Percentiles rank a stretch among this genome's conserved stretches.
Conservation (phyloP, 1,139 yeast species). For the Taphrina confusa region DNA sequence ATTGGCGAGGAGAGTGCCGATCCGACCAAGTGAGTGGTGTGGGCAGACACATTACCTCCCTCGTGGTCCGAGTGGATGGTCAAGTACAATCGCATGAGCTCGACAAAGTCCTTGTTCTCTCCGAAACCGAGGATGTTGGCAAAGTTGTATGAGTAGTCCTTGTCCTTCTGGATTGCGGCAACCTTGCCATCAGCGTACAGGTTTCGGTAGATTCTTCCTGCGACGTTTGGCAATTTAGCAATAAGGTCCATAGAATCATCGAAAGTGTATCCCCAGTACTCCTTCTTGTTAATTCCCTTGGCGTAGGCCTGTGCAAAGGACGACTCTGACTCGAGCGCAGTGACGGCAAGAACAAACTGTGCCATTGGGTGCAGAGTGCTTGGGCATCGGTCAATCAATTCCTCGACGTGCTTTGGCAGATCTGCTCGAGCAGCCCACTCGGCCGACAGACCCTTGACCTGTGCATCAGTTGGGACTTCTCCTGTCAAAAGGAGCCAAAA, state of each 20-base stretch:
- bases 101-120: slow-evolving; percentile 75
- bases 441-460: slow-evolving; percentile 56
- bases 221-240: slow-evolving; percentile 89
- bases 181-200: slow-evolving; percentile 80
- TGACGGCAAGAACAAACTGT: slow-evolving; percentile 65
- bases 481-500: slow-evolving; percentile 67
- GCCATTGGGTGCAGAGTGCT: slow-evolving; percentile 68
- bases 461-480: slow-evolving; percentile 60
- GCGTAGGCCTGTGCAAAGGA: slow-evolving; percentile 65
- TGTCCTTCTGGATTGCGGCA: slow-evolving; percentile 64
- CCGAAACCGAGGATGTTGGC: slow-evolving; percentile 83
- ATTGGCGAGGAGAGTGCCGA: slow-evolving; percentile 92
- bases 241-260: slow-evolving; percentile 87
- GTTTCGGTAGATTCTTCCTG: slow-evolving; percentile 92
- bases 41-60: slow-evolving; percentile 98
- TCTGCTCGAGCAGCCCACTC: slow-evolving; percentile 62
- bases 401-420: slow-evolving; percentile 58
- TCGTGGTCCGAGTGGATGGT: slow-evolving; percentile 97
- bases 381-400: slow-evolving; percentile 59
- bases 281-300: slow-evolving; percentile 62
- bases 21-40: slow-evolving; percentile 95
- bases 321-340: slow-evolving; percentile 65
- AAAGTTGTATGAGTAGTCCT: slow-evolving; percentile 91
- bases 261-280: slow-evolving; percentile 80
- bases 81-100: slow-evolving; percentile 87